Percentiles rank a stretch among this genome's conserved stretches.
These are phyloP conservation scores for Isabelozyma pseudorhagii DNA, from an alignment of 805 yeast species.

Conservation along the genomic window DNA sequence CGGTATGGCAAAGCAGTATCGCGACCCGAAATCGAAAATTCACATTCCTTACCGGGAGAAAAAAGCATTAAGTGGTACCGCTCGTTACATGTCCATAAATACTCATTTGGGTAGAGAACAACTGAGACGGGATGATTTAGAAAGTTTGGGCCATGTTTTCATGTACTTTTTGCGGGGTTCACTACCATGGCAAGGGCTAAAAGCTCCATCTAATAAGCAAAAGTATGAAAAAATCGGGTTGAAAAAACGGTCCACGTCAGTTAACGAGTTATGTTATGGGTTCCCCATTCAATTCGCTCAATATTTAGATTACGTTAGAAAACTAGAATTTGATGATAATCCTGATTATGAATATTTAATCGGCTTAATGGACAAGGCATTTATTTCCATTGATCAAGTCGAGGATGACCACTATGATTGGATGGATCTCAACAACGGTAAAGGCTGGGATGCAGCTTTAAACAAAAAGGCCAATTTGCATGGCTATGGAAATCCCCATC, in stretches of 20 bases:
- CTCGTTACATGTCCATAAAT: constrained; percentile 97
- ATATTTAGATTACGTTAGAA: constrained; percentile 84
- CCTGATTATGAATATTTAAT: constrained; percentile 92
- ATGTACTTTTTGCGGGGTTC: constrained; percentile 93
- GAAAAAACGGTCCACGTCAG: constrained; percentile 86
- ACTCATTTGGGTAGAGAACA: constrained; percentile 98
- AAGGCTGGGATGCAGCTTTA: constrained; percentile 89
- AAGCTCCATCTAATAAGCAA: constrained; percentile 96
- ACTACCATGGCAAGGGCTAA: constrained; percentile 98
- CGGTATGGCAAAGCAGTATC: constrained; percentile 97
- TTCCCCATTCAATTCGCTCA: constrained; percentile 91
- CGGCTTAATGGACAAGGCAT: constrained; percentile 70
- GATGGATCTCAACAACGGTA: constrained; percentile 94
- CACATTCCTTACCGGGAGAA: constrained; percentile 97
- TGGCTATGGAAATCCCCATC: constrained; percentile 95
- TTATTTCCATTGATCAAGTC: constrained; percentile 64
- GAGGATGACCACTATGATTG: constrained; percentile 95
- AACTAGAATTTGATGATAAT: constrained; percentile 85
- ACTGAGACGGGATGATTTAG: constrained; percentile 93
- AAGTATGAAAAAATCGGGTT: constrained; percentile 97
- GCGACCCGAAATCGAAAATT: constrained; percentile 93
- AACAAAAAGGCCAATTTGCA: constrained; percentile 92
- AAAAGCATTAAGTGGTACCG: constrained; percentile 94
- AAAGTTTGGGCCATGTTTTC: constrained; percentile 94
- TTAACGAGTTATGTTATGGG: constrained; percentile 82